phyloP scores from a whole-genome alignment of 257 asterid species.

The Cinchona pubescens region DNA sequence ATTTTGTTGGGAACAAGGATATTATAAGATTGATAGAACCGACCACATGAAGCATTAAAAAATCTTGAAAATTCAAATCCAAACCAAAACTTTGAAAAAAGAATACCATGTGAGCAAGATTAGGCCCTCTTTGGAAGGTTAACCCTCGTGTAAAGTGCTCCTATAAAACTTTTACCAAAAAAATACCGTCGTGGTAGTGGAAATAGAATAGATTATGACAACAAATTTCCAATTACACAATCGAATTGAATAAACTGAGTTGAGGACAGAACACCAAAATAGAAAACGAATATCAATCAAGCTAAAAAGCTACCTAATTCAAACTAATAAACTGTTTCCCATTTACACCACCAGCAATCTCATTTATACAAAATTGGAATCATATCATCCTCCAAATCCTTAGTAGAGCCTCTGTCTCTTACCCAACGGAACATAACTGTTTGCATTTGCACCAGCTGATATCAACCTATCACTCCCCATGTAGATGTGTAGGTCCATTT shows the following conservation, averaged over 20 bases:
- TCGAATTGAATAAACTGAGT: neutral
- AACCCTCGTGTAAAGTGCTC: neutral
- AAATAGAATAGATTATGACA: neutral
- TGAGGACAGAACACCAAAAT: neutral
- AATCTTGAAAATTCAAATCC: neutral
- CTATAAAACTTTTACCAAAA: neutral
- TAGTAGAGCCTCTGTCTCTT: slow-evolving; percentile 47
- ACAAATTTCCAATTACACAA: neutral
- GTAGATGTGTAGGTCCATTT: slow-evolving; percentile 19
- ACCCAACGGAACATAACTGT: slow-evolving; percentile 21
- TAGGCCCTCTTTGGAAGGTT: neutral
- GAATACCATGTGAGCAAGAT: neutral
- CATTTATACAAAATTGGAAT: slow-evolving; percentile 42
- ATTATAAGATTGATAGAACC: neutral
- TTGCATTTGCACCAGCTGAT: slow-evolving; percentile 26
- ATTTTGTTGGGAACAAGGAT: neutral
- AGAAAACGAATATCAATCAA: slow-evolving; percentile 12
- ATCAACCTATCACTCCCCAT: slow-evolving; percentile 22
- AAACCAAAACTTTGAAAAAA: neutral
- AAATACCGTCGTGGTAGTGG: neutral
- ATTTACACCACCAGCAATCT: slow-evolving; percentile 39
- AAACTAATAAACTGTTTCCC: slow-evolving; percentile 29
- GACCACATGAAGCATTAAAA: neutral
- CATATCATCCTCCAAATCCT: slow-evolving; percentile 2
- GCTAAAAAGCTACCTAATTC: slow-evolving; percentile 22